Evolutionary conservation across 345 rosid species (phyloP), one percentile per base, ranked within the genome.

Genomic region (Geranium rotundifolium): DNA sequence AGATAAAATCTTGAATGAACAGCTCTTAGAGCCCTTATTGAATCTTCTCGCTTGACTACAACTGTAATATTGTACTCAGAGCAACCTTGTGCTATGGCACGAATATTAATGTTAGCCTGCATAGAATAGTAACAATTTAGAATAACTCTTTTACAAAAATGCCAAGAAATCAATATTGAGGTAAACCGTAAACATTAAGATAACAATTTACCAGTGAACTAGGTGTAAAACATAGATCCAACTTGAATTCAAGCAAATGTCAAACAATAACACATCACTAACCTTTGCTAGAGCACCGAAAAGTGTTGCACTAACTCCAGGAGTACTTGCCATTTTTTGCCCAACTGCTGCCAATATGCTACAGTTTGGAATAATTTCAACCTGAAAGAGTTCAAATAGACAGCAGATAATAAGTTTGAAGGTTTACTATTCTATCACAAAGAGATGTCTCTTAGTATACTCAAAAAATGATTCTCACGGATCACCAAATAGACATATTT

Each of bases 1-100:
- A 80, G 87, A 80, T 81, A 95, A 79, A 90, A 95, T 81, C 96
- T 86, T 16, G 99, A 95, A 77, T 95, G 99, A 49, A 85, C 99
- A 75, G 99, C 96, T 81, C 87, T 79, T 65, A 95, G 71, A 49
- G 99, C 97, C 86, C 84, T 85, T 57, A 95, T 77, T 57, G 97
- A 88, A 73, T 95, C 99, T 77, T 88, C 99, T 37, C 91, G 87
- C 82, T 81, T 86, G 57, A 95, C 64, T 18, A 90, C 99, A 4
- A 79, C 97, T 4, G 99, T 95, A 60, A 95, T 77, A 64, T 95
- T 95, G 75, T 88, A 95, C 79, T 95, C 99, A 2, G 99, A 95
- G 74, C 97, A 95, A 60, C 99, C 99, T 86, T 95, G 99, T 71
- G 99, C 93, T 77, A 95, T 88, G 49, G 96, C 97, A 27, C 97